Conservation (phyloP, 2,329 filamentous ascomycete species). For the Diaporthe batatas region DNA sequence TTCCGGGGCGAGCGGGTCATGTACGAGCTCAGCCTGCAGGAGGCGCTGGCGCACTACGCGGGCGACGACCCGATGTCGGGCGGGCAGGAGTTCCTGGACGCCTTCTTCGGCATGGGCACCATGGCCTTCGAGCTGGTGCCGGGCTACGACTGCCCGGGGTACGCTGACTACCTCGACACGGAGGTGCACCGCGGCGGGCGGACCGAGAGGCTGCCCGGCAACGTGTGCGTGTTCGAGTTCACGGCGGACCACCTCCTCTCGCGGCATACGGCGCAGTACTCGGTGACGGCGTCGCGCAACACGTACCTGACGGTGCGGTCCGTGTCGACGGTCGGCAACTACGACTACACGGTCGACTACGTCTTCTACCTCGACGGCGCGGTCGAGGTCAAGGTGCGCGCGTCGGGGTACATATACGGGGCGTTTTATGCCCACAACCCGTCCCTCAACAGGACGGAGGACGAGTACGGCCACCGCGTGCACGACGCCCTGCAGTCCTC, state of each 20-base stretch:
- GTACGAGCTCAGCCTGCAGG: slow-evolving; percentile 66
- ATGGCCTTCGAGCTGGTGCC: slow-evolving; percentile 55
- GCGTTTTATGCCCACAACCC: slow-evolving; percentile 49
- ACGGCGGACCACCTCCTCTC: slow-evolving; percentile 54
- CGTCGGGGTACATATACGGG: slow-evolving; percentile 55
- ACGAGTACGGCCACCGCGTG: slow-evolving; percentile 53
- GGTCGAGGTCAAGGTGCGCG: slow-evolving; percentile 54
- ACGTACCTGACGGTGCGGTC: slow-evolving; percentile 53
- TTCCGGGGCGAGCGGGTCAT: slow-evolving; percentile 64
- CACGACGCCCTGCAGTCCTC: slow-evolving; percentile 52
- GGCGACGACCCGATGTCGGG: slow-evolving; percentile 60
- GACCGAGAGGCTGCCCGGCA: slow-evolving; percentile 49
- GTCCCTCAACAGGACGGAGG: slow-evolving; percentile 51
- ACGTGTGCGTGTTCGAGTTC: slow-evolving; percentile 57
- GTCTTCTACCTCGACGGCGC: slow-evolving; percentile 53
- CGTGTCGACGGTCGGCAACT: slow-evolving; percentile 59
- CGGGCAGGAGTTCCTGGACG: slow-evolving; percentile 59
- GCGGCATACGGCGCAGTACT: slow-evolving; percentile 51
- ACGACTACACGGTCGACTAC: slow-evolving; percentile 56
- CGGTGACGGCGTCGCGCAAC: slow-evolving; percentile 48
- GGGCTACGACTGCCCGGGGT: slow-evolving; percentile 56
- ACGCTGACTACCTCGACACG: slow-evolving; percentile 50
- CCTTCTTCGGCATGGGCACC: slow-evolving; percentile 54
- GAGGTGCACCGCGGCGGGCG: slow-evolving; percentile 52
- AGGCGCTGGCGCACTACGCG: slow-evolving; percentile 66